Evolutionary conservation across 1,284 basidiomycete genomes (phyloP), one percentile per base, ranked within the genome.

Genomic region (Cerioporus squamosus): DNA sequence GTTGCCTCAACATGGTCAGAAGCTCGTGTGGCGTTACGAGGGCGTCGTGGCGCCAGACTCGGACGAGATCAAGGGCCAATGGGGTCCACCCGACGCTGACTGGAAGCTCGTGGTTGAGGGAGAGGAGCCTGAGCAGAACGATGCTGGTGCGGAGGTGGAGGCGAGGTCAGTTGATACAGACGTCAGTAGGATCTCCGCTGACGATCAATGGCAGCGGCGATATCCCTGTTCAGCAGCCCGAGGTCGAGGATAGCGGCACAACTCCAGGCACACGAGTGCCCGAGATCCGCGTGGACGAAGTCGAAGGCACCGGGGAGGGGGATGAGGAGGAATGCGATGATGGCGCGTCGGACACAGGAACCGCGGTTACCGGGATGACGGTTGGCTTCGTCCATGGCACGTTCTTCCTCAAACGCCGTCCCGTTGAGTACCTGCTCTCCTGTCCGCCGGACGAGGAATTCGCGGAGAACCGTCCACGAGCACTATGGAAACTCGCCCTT

Each of bases 401-500:
- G 5, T 43, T 56, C 40, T 20, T 38, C 29, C 26, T 60, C 45
- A 29, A 23, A 14, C 58, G 50, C 9, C 46, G 45, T 14, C 50
- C 46, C 2, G 20, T 45, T 17, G 53, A 53, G 36, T 48, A 52
- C 22, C 20, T 50, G 23, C 20, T 53, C 23, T 31, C 48, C 7
- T 44, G 52, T 18, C 44, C 55, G 15, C 39, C 51, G 12, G 20
- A 38, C 12, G 45, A 47, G 17, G 45, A 40, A 9, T 53, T 47
- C 38, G 22, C n/a, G 14, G 18, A 8, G 20, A 57, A 52, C 39
- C 49, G 51, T 14, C 10, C 15, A 14, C 23, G 24, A 17, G 50
- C 55, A 10, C 33, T 52, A 5, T 57, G 55, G 55, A 42, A 40
- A 15, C 45, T 52, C 29, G 55, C 55, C 2, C 36, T 57, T 39